Evolutionary conservation across 495 filamentous ascomycete genomes (phyloP), one percentile per base, ranked within the genome.

Genomic region (Lichenothelia convexa): DNA sequence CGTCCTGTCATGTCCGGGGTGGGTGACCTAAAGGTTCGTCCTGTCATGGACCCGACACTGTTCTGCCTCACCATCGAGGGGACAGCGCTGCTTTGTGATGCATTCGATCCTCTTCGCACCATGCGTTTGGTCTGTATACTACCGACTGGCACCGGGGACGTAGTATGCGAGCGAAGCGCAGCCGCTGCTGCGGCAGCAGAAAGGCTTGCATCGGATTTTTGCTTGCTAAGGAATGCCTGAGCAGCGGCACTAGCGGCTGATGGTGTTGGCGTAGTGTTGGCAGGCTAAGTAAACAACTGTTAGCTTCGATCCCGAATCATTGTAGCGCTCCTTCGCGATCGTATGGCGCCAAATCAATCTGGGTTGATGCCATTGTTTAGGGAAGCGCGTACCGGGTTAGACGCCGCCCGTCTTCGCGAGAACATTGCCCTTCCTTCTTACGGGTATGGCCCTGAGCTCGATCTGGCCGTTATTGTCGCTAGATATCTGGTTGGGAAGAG

Each of bases 121-220:
- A 81, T 89, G 38, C 85, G 79, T 55, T 84, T 92, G 0, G 85
- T 92, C 54, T 86, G 73, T 20, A 91, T 71, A 59, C 85, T 70
- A 47, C 71, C 80, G 26, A 92, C 75, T 15, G 68, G 65, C 11
- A 71, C 80, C 29, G 85, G 85, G 19, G 78, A 75, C 21, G 72
- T 71, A 4, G 82, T 73, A 44, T 74, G 71, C 29, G 75, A 78
- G 38, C 78, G 71, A 30, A 93, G 63, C 15, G 85, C 85, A 15
- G 85, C 73, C 6, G 82, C 82, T 2, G 85, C 85, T 5, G 85
- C 85, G 5, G 85, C 78, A 20, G 75, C 74, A 15, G 85, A 89
- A 20, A 93, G 66, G 26, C 68, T 71, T 39, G 46, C 63, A 48
- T 70, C 70, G 33, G 74, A 70, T 24, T 71, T 57, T 56, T 69